These are phyloP conservation scores for Calonectria multiphialidica DNA, from an alignment of 2,329 filamentous ascomycete species.

Conservation along the genomic window DNA sequence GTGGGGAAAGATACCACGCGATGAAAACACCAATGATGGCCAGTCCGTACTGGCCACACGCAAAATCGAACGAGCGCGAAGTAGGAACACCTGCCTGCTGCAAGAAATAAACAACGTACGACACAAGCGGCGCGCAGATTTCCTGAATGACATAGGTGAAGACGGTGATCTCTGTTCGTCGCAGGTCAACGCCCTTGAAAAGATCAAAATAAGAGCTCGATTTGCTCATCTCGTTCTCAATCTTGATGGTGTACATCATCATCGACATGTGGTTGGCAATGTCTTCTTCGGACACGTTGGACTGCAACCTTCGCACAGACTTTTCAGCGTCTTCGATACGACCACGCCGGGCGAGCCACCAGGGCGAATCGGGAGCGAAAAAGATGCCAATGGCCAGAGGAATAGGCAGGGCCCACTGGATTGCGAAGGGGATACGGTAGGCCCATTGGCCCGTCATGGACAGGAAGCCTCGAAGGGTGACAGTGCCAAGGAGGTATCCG, in stretches of 20 bases:
- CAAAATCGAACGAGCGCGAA: conserved; percentile 24
- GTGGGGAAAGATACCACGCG: conserved; percentile 21
- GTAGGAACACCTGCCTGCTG: conserved; percentile 31
- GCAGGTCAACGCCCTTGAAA: conserved; percentile 29
- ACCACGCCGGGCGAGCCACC: conserved; percentile 60
- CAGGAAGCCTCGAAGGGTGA: conserved; percentile 55
- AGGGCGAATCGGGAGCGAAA: conserved; percentile 64
- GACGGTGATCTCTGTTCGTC: conserved; percentile 32
- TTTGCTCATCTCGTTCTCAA: conserved; percentile 27
- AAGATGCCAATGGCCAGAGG: conserved; percentile 56
- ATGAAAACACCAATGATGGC: conserved; percentile 30
- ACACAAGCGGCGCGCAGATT: conserved; percentile 29
- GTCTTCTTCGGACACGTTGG: conserved; percentile 51
- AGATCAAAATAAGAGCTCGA: conserved; percentile 28
- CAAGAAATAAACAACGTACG: conserved; percentile 31
- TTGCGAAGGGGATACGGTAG: conserved; percentile 60
- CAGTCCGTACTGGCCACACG: conserved; percentile 28
- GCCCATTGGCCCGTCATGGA: conserved; percentile 56
- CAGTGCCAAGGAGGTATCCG: conserved; percentile 58
- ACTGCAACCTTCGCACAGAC: conserved; percentile 52
- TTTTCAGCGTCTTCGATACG: conserved; percentile 53
- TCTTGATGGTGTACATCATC: conserved; percentile 31
- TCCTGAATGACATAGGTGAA: conserved; percentile 30
- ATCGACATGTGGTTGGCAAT: conserved; percentile 60
- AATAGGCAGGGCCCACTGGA: conserved; percentile 62